phyloP scores from a whole-genome alignment of 768 basidiomycete genomes.

The Russula earlei region DNA sequence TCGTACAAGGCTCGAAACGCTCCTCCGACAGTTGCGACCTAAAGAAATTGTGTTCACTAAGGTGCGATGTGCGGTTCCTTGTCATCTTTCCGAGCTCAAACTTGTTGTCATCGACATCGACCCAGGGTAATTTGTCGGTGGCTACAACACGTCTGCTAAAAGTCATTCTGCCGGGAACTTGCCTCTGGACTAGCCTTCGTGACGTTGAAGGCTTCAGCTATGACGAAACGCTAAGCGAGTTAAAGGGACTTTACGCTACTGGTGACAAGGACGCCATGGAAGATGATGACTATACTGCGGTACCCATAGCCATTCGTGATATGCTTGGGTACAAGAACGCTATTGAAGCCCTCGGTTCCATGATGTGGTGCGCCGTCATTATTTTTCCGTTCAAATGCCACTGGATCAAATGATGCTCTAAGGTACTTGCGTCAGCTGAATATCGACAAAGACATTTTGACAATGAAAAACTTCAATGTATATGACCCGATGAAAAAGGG shows the following conservation, averaged over 20 bases:
- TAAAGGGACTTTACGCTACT: constrained; percentile 55
- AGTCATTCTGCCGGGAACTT: constrained; percentile 64
- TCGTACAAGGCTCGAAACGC: constrained; percentile 85
- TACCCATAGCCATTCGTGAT: constrained; percentile 67
- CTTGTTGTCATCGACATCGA: background rate
- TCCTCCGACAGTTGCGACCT: constrained; percentile 82
- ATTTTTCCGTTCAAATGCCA: background rate
- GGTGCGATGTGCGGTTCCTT: constrained; percentile 34
- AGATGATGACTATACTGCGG: constrained; percentile 33
- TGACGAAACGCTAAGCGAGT: constrained; percentile 56
- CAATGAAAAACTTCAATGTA: constrained; percentile 95
- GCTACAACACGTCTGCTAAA: constrained; percentile 77
- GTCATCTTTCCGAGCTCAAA: background rate
- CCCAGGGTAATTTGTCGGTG: constrained; percentile 77
- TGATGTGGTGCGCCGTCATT: constrained; percentile 63
- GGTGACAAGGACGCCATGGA: constrained; percentile 37
- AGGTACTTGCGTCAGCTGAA: constrained; percentile 87
- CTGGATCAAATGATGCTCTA: background rate
- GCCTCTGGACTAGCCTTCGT: constrained; percentile 84
- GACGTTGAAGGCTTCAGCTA: constrained; percentile 75
- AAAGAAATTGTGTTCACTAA: constrained; percentile 90
- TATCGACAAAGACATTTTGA: constrained; percentile 90
- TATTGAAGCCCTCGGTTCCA: constrained; percentile 79
- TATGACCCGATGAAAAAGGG: constrained; percentile 93
- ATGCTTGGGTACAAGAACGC: constrained; percentile 59